A percentile compares a stretch with the other conserved stretches of the same genome.
These are phyloP conservation scores for Xylariaceae sp. DNA, from an alignment of 2,329 filamentous ascomycete genomes.

Conservation along the genomic window DNA sequence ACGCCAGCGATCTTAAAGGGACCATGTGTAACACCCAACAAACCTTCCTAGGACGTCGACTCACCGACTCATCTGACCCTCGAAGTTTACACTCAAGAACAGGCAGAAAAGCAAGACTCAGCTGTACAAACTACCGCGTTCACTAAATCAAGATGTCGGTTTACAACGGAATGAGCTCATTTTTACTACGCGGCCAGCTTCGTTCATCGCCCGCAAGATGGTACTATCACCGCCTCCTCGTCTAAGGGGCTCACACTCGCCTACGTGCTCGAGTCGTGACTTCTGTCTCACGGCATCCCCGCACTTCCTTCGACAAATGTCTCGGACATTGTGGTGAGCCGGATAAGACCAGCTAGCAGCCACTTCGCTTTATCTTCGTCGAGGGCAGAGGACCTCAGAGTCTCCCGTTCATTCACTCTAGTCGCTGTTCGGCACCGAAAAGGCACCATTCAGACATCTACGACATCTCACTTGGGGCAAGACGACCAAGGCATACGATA, in stretches of 20 bases:
- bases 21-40: neutral
- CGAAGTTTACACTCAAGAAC: neutral
- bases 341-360: constrained; percentile 12
- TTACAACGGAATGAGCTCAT: no score
- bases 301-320: neutral
- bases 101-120: neutral
- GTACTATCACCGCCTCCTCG: neutral
- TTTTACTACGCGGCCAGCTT: neutral
- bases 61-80: neutral
- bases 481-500: neutral
- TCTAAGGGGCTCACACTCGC: neutral
- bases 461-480: neutral
- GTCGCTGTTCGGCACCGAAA: neutral
- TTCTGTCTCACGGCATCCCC: neutral
- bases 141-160: no score
- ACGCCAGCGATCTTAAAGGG: neutral
- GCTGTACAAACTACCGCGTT: neutral
- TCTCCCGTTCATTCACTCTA: neutral
- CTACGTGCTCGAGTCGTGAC: neutral
- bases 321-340: constrained; percentile 7
- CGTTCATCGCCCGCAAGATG: neutral
- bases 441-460: neutral
- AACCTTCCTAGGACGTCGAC: neutral
- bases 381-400: neutral
- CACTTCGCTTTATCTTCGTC: constrained; percentile 4